These are phyloP conservation scores for Chionographis japonica DNA, from an alignment of 106 monocot species.

Conservation along the genomic window DNA sequence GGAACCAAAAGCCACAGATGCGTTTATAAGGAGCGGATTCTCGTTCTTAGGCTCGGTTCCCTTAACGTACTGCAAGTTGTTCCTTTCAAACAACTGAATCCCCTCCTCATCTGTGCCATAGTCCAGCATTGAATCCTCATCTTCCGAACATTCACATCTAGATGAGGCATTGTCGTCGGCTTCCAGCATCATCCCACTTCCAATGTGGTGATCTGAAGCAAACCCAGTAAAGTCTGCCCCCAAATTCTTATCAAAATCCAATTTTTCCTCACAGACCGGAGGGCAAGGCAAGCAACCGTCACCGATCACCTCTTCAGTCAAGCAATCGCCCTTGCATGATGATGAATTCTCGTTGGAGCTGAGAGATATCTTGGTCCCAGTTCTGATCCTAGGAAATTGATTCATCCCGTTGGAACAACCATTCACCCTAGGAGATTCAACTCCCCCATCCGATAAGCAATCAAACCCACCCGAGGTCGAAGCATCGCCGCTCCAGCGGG, in stretches of 20 bases:
- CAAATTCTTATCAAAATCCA: not conserved
- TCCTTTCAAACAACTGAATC: not conserved
- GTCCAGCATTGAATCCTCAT: conserved; percentile 31
- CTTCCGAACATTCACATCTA: conserved; percentile 16
- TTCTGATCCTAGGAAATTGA: no score
- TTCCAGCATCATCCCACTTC: not conserved
- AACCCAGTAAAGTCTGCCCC: not conserved
- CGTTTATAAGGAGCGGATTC: conserved; percentile 37
- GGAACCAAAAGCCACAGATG: conserved; percentile 52
- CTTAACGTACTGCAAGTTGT: not conserved
- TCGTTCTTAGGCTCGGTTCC: conserved; percentile 2
- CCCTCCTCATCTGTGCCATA: conserved; percentile 33
- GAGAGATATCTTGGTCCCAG: no score
- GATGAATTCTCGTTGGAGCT: no score
- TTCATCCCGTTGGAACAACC: no score
- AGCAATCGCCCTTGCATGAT: not conserved
- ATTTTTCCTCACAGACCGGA: no score
- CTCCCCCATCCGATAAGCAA: no score
- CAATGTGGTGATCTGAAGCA: not conserved
- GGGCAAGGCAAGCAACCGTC: no score
- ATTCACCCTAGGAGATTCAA: no score
- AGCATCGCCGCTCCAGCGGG: no score
- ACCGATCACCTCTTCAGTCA: not conserved
- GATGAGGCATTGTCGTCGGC: conserved; percentile 2
- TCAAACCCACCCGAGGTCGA: no score